A percentile compares a stretch with the other conserved stretches of the same genome.
Evolutionary conservation across 257 asterid species (phyloP).

Genomic region (Penstemon davidsonii): DNA sequence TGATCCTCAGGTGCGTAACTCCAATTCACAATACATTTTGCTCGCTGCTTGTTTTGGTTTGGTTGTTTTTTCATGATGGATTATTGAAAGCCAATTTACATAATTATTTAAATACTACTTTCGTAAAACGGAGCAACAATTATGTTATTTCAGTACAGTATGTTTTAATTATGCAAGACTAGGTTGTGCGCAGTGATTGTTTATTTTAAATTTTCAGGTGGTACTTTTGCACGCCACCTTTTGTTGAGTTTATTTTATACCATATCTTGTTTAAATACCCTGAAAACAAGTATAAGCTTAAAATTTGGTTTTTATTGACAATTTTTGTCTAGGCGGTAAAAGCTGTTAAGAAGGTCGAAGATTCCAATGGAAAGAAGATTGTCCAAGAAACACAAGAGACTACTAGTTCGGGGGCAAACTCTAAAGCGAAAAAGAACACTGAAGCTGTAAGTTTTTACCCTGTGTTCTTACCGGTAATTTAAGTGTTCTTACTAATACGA

Average conservation of each 20-base stretch:
- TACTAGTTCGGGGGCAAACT: slow-evolving; percentile 26
- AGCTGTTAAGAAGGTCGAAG: slow-evolving; percentile 57
- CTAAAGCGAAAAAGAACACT: slow-evolving; percentile 46
- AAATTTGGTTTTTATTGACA: slow-evolving; percentile 16
- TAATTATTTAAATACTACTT: not conserved
- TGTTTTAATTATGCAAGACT: not conserved
- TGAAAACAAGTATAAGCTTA: slow-evolving; percentile 3
- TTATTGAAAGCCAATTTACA: not conserved
- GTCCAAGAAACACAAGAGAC: slow-evolving; percentile 48
- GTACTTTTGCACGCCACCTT: not conserved
- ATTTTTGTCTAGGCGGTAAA: slow-evolving; percentile 41
- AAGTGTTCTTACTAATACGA: not conserved
- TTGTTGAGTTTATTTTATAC: slow-evolving; percentile 8
- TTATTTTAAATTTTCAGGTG: slow-evolving; percentile 1
- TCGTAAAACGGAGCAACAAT: not conserved
- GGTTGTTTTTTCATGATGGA: slow-evolving; percentile 6
- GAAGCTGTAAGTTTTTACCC: slow-evolving; percentile 46
- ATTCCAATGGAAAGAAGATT: slow-evolving; percentile 51
- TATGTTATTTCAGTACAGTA: not conserved
- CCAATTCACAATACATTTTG: not conserved
- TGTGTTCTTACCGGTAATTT: not conserved
- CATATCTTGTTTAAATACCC: slow-evolving; percentile 12
- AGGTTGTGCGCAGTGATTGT: not conserved
- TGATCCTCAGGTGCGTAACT: slow-evolving; percentile 59
- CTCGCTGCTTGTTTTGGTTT: not conserved